Evolutionary conservation across 495 filamentous ascomycete genomes (phyloP).

Genomic region (Neurospora sp.): DNA sequence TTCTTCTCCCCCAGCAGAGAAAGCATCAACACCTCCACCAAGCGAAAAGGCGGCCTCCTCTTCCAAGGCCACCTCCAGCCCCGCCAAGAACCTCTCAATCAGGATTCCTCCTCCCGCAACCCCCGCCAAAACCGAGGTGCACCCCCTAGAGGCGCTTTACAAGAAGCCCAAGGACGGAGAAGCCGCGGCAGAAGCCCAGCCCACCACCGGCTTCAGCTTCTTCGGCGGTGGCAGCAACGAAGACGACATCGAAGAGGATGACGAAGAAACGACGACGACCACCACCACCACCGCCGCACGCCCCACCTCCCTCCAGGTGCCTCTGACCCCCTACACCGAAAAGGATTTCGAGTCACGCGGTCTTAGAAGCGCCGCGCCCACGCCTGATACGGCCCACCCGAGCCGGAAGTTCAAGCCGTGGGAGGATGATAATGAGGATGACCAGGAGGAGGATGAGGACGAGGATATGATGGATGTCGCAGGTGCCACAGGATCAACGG

Average conservation of each 20-base stretch:
- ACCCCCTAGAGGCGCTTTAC: conserved; percentile 84
- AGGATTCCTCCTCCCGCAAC: conserved; percentile 36
- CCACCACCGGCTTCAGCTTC: conserved; percentile 31
- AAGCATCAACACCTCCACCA: conserved; percentile 7
- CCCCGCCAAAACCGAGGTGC: conserved; percentile 49
- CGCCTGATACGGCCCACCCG: conserved; percentile 82
- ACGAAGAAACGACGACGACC: conserved; percentile 30
- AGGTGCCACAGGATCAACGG: conserved; percentile 5
- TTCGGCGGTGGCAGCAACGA: conserved; percentile 35
- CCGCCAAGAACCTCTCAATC: conserved; percentile 36
- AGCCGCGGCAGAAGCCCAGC: conserved; percentile 11
- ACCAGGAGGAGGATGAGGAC: conserved; percentile 26
- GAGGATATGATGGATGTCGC: conserved; percentile 19
- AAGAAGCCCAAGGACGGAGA: conserved; percentile 47
- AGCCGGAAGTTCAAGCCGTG: conserved; percentile 44
- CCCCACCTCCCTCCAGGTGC: conserved; percentile 29
- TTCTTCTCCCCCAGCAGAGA: neutral
- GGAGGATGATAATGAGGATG: conserved; percentile 29
- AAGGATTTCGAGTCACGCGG: conserved; percentile 64
- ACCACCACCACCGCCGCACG: neutral
- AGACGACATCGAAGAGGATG: conserved; percentile 36
- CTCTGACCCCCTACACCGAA: conserved; percentile 71
- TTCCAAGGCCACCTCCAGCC: conserved; percentile 29
- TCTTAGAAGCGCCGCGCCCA: conserved; percentile 77
- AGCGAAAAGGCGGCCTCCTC: conserved; percentile 12